A percentile compares a stretch with the other conserved stretches of the same genome.
Evolutionary conservation across 2,329 filamentous ascomycete species (phyloP).

Genomic region (Diaporthe capsici): DNA sequence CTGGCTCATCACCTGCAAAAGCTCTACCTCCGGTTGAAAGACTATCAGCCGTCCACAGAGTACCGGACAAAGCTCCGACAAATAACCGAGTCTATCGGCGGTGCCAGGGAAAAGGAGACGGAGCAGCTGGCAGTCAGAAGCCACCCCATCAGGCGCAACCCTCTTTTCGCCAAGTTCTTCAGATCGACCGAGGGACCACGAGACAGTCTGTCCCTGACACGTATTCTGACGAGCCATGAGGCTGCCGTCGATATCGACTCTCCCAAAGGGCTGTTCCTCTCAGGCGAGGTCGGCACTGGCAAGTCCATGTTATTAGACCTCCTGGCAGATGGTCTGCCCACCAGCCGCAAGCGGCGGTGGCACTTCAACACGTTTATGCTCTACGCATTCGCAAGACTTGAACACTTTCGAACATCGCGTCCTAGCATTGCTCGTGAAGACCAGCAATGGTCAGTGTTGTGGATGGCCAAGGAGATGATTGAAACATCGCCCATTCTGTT

Average conservation of each 20-base stretch:
- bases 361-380: constrained; percentile 93
- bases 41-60: constrained; percentile 81
- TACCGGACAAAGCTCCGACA: constrained; percentile 77
- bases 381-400: constrained; percentile 79
- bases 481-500: constrained; percentile 83
- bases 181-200: constrained; percentile 65
- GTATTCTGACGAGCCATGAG: constrained; percentile 78
- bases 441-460: constrained; percentile 77
- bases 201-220: constrained; percentile 75
- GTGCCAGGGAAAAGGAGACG: constrained; percentile 50
- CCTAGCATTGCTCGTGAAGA: constrained; percentile 45
- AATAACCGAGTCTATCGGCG: constrained; percentile 65
- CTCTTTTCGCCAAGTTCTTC: constrained; percentile 72
- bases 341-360: constrained; percentile 79
- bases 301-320: constrained; percentile 90
- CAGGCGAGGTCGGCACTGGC: constrained; percentile 85
- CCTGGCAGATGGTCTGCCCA: constrained; percentile 83
- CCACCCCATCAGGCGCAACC: constrained; percentile 71
- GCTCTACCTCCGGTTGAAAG: constrained; percentile 81
- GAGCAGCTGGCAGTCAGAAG: constrained; percentile 62
- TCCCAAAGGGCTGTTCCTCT: constrained; percentile 81
- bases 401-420: constrained; percentile 68
- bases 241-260: constrained; percentile 79
- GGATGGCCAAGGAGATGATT: constrained; percentile 82
- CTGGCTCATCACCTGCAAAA: constrained; percentile 83